These are phyloP conservation scores for Ceratocystis alfenasii DNA, from an alignment of 2,329 filamentous ascomycete species.

Conservation along the genomic window DNA sequence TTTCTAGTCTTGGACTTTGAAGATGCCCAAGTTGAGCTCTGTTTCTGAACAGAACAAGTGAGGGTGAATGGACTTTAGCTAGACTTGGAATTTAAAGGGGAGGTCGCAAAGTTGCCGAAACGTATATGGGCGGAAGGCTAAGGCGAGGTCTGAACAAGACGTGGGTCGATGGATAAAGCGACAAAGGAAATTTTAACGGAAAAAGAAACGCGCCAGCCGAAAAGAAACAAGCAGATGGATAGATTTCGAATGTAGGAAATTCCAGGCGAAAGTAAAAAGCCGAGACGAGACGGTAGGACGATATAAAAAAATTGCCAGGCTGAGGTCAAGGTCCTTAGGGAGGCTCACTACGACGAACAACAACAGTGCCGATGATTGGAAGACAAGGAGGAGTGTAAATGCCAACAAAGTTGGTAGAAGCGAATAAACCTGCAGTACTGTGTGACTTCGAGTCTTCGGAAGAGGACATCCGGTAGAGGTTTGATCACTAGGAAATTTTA, in stretches of 20 bases:
- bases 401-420: not conserved
- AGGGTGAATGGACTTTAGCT: not conserved
- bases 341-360: conserved; percentile 14
- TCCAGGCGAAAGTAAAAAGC: not conserved
- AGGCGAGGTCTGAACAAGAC: not conserved
- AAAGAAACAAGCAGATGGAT: not conserved
- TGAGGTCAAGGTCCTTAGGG: conserved; percentile 12
- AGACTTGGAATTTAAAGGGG: not conserved
- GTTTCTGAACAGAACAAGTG: not conserved
- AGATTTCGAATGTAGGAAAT: not conserved
- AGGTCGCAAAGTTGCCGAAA: not conserved
- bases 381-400: not conserved
- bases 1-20: not conserved
- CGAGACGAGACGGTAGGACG: not conserved
- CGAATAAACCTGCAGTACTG: not conserved
- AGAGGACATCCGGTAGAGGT: conserved; percentile 16
- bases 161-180: not conserved
- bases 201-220: conserved; percentile 3
- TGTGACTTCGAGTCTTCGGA: not conserved
- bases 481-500: not conserved
- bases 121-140: not conserved
- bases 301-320: not conserved
- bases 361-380: conserved; percentile 2
- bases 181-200: not conserved
- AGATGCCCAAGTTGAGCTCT: not conserved